phyloP scores from a whole-genome alignment of 164 flowering plant species.

The Euptelea pleiosperma region DNA sequence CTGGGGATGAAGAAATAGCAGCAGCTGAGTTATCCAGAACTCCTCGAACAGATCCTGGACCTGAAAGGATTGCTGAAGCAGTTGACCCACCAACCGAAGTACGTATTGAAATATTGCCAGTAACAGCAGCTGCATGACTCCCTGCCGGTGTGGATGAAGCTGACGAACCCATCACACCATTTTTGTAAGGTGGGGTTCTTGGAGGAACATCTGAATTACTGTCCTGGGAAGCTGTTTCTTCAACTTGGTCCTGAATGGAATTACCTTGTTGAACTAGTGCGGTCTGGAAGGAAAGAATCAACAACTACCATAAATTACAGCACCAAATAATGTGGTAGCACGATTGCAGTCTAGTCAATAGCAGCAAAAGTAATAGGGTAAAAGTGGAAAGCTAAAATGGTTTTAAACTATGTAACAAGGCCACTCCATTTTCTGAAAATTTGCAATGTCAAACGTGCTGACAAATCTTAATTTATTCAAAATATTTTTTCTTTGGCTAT shows the following conservation, averaged over 20 bases:
- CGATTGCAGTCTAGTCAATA: no score
- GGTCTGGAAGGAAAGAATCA: slow-evolving; percentile 28
- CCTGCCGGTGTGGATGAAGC: slow-evolving; percentile 51
- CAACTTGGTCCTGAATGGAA: slow-evolving; percentile 53
- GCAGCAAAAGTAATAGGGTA: no score
- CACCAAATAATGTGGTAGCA: background rate
- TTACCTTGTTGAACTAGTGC: slow-evolving; percentile 35
- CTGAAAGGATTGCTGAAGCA: slow-evolving; percentile 40
- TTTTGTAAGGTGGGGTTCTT: slow-evolving; percentile 76
- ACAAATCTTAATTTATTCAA: no score
- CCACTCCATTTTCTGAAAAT: no score
- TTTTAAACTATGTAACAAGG: background rate
- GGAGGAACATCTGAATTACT: slow-evolving; percentile 53
- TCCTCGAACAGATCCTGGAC: slow-evolving; percentile 41
- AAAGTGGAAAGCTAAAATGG: no score
- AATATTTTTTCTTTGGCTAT: no score
- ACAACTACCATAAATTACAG: background rate
- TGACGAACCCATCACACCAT: slow-evolving; percentile 37
- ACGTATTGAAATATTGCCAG: slow-evolving; percentile 36
- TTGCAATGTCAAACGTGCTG: no score
- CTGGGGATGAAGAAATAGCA: slow-evolving; percentile 44
- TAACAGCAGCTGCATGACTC: slow-evolving; percentile 36
- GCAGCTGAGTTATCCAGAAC: slow-evolving; percentile 46
- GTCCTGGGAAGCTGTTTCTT: slow-evolving; percentile 69
- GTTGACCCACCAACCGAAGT: slow-evolving; percentile 36